Conservation (phyloP, 2,329 filamentous ascomycete species). For the Colletotrichum australisinense region DNA sequence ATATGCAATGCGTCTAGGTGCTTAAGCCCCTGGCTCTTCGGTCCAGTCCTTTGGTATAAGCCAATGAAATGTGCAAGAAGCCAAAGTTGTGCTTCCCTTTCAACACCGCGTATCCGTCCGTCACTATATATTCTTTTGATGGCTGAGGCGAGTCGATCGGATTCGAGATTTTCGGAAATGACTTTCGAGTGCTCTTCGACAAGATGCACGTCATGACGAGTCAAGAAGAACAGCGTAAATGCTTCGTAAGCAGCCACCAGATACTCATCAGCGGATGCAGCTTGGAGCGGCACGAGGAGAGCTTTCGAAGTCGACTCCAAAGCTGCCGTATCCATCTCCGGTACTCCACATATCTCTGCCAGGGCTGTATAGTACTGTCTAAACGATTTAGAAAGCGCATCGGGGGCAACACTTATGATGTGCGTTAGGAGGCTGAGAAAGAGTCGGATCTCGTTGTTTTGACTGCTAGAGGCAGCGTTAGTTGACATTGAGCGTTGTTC, state of each 20-base stretch:
- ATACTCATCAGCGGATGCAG: conserved; percentile 25
- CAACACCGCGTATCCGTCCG: conserved; percentile 38
- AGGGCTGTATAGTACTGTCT: conserved; percentile 54
- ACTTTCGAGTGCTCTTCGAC: conserved; percentile 53
- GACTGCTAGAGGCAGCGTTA: conserved; percentile 29
- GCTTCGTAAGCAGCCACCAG: conserved; percentile 45
- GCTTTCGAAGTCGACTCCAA: conserved; percentile 35
- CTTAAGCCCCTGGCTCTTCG: conserved; percentile 48
- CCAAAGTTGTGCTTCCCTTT: conserved; percentile 65
- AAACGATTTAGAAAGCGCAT: conserved; percentile 42
- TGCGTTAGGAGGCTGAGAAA: conserved; percentile 51
- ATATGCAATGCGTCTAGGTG: conserved; percentile 65
- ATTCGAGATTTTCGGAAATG: conserved; percentile 52
- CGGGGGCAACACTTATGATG: conserved; percentile 43
- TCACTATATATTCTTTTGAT: conserved; percentile 51
- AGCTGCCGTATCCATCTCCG: conserved; percentile 19
- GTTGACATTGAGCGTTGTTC: neutral
- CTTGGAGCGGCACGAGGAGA: conserved; percentile 38
- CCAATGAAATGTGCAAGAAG: conserved; percentile 76
- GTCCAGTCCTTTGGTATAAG: conserved; percentile 56
- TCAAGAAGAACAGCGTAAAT: conserved; percentile 53
- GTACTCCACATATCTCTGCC: conserved; percentile 45
- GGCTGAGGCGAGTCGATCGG: conserved; percentile 53
- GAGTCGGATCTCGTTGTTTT: conserved; percentile 40
- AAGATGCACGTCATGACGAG: conserved; percentile 47